Evolutionary conservation across 2,329 filamentous ascomycete genomes (phyloP).

Genomic region (Thermoascus crustaceus): DNA sequence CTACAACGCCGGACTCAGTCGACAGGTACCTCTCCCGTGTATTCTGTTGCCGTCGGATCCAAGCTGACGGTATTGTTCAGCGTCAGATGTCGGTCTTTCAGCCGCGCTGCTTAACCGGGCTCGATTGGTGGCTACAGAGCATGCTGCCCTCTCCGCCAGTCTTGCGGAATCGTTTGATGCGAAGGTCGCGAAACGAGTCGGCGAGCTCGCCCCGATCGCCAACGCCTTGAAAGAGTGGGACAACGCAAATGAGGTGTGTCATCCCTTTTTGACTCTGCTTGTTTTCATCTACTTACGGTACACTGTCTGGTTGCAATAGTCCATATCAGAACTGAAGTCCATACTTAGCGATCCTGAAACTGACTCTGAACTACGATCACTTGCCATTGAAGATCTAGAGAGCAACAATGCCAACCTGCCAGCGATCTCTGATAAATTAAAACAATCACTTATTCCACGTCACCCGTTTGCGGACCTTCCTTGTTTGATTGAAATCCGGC

Average conservation of each 20-base stretch:
- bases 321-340: constrained; percentile 60
- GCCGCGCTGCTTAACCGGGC: constrained; percentile 49
- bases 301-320: constrained; percentile 27
- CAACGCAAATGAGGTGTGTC: constrained; percentile 46
- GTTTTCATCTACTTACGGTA: constrained; percentile 5
- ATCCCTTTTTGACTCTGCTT: not conserved
- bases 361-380: constrained; percentile 50
- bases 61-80: constrained; percentile 12
- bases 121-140: constrained; percentile 47
- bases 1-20: constrained; percentile 18
- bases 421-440: constrained; percentile 58
- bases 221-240: constrained; percentile 50
- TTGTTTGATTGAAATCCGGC: constrained; percentile 84
- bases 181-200: constrained; percentile 48
- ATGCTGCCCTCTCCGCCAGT: constrained; percentile 44
- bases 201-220: constrained; percentile 46
- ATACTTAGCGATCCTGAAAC: constrained; percentile 62
- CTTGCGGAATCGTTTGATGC: constrained; percentile 50
- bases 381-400: constrained; percentile 63
- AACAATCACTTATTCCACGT: constrained; percentile 69
- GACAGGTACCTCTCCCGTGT: constrained; percentile 23
- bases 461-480: constrained; percentile 87
- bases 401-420: constrained; percentile 55
- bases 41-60: too few species aligned
- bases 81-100: constrained; percentile 36